A percentile compares a stretch with the other conserved stretches of the same genome.
Evolutionary conservation across 2,329 filamentous ascomycete species (phyloP).

Genomic region (Xylaria sp.): DNA sequence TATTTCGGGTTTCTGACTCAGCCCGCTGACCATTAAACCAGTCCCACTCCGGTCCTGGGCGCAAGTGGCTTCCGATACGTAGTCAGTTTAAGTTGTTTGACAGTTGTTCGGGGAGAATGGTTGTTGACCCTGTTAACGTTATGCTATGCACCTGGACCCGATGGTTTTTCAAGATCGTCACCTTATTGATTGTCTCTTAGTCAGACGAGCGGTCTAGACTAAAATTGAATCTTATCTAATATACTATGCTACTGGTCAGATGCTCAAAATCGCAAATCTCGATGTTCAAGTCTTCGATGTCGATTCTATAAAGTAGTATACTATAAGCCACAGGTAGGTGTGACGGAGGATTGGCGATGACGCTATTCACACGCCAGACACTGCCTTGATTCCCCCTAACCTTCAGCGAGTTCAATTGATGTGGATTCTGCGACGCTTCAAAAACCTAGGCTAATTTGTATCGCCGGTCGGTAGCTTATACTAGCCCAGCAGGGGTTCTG

Average conservation of each 20-base stretch:
- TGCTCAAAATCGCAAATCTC: background rate
- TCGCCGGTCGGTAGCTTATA: background rate
- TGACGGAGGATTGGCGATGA: background rate
- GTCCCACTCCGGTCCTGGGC: background rate
- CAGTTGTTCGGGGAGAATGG: too few species aligned
- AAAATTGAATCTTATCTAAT: background rate
- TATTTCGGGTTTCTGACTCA: background rate
- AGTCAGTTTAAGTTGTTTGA: background rate
- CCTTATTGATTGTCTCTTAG: background rate
- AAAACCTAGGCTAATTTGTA: background rate
- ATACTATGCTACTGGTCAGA: too few species aligned
- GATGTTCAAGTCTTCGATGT: background rate
- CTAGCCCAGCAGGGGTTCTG: background rate
- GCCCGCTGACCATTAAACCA: background rate
- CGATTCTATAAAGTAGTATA: background rate
- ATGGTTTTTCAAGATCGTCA: background rate
- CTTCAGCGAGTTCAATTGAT: background rate
- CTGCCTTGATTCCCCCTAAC: background rate
- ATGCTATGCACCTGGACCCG: background rate
- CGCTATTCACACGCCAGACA: background rate
- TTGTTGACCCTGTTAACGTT: background rate
- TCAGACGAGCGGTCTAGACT: too few species aligned
- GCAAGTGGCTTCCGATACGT: background rate
- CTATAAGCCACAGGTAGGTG: background rate
- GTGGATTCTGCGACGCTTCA: background rate